Base-by-base conservation (phyloP, 345 rosid species). In the Hibiscus mutabilis region DNA sequence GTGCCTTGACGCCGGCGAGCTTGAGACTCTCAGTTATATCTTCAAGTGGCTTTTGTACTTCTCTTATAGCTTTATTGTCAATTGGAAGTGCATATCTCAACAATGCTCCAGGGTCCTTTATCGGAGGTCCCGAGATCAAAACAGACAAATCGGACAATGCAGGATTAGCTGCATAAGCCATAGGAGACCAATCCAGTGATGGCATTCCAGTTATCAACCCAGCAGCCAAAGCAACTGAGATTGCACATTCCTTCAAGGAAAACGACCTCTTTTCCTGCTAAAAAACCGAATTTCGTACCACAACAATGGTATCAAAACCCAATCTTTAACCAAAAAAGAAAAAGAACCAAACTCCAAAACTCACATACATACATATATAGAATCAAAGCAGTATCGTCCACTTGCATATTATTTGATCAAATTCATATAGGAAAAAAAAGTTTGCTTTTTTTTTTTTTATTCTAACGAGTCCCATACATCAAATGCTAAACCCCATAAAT, bases 1-100 rank as follows among this genome's bases (percentile, higher is more conserved):
- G 97, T 27, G 90, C 97, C 82, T 81, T 89, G 51, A 90, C 80
- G 24, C 99, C 99, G 19, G 99, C 79, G 71, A 89, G 47, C 86
- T 89, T 92, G 84, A 95, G 97, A 80, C 96, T 88, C 22, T 95
- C 99, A 0, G 99, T 86, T 79, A 95, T 92, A 78, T 90, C 97
- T 76, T 95, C 97, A 1, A 95, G 97, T 0, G 99, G 99, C 71
- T 90, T 95, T 65, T 95, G 99, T 0, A 95, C 99, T 76, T 92
- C 93, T 80, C 99, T 87, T 46, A 90, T 85, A 74, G 99, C 96
- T 75, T 92, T 91, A 66, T 87, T 94, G 71, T 90, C 76, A 74
- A 95, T 90, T 14, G 99, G 99, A 80, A 95, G 84, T 12, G 96
- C 99, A 76, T 91, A 75, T 80, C 99, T 86, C 70, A 95, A 74